Base-by-base conservation (phyloP, 177 flowering plant species). In the Telopea speciosissima region DNA sequence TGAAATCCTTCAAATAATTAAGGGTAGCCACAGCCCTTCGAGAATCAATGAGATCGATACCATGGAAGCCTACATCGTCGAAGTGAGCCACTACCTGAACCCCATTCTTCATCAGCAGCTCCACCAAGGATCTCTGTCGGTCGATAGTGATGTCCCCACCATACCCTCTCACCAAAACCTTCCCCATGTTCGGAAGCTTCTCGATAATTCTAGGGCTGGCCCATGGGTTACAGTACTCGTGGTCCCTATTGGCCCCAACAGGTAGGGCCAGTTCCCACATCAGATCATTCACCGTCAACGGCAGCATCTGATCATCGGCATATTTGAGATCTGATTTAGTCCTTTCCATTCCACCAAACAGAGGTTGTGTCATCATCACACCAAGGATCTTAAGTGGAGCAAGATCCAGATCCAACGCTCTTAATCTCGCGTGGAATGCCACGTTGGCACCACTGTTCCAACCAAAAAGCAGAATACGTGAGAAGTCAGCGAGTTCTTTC, bases 1-100 rank as follows among this genome's bases (percentile, higher is more conserved):
- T 76, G 65, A 87, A 87, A 3, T 85, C 84, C 33, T 79, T 83
- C 5, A 82, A 74, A 8, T 79, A n/a, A 25, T 74, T 73, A 26
- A 79, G 4, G 24, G 81, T 62, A 0, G 74, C 80, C 14, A 67
- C 16, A 8, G 79, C 81, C 6, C 86, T 70, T 3, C 81, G 66
- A 0, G 70, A 28, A 67, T 88, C 91, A 3, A 88, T 72, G 19
- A 81, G 19, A 23, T 88, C 86, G 1, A 86, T 73, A 0, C 74
- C 72, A 68, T 82, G 89, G 65, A 86, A 86, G 7, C 91, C 91
- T 5, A 73, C 33, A 3, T 84, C 86, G n/a, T 86, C 87, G 28
- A 88, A 88, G 7, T 70, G 62, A 0, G 89, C 89, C 24, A 81
- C 86, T 4, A 85, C 89, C 5, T 44, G 61, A 0, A 81, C 92